Percentiles rank a stretch among this genome's conserved stretches.
phyloP scores from a whole-genome alignment of 805 yeast genomes.

The Schwanniomyces yamadae region DNA sequence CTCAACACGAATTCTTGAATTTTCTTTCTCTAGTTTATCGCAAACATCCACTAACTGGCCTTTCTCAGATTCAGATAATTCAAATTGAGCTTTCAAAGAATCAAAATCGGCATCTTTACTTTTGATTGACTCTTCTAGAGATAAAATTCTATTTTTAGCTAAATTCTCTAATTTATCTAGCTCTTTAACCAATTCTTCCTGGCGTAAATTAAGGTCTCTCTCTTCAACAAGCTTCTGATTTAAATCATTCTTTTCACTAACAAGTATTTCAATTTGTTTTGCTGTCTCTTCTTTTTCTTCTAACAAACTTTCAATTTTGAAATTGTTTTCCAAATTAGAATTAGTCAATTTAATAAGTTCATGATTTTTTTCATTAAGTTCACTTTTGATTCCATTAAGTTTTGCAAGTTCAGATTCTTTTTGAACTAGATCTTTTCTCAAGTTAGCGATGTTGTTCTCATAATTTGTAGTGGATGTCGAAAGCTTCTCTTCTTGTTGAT shows the following conservation, averaged over 20 bases:
- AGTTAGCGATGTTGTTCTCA: constrained; percentile 1
- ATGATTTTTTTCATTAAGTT: constrained; percentile 6
- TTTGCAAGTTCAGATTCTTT: constrained; percentile 1
- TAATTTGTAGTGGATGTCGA: background rate
- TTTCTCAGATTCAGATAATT: constrained; percentile 8
- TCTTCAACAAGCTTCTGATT: constrained; percentile 7
- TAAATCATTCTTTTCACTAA: constrained; percentile 11
- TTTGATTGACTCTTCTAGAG: constrained; percentile 17
- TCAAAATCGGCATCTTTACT: constrained; percentile 9
- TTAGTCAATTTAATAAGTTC: constrained; percentile 10
- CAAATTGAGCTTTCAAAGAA: constrained; percentile 1
- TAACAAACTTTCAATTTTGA: constrained; percentile 15
- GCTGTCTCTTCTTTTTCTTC: constrained; percentile 18
- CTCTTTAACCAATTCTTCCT: constrained; percentile 22
- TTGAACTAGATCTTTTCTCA: background rate
- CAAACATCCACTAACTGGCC: constrained; percentile 13
- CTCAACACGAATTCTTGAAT: constrained; percentile 8
- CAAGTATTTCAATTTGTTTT: constrained; percentile 5
- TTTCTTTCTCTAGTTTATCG: constrained; percentile 9
- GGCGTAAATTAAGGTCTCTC: constrained; percentile 17
- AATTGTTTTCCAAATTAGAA: constrained; percentile 11
- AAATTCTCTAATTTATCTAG: constrained; percentile 21
- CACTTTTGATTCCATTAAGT: constrained; percentile 8
- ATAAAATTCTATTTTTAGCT: constrained; percentile 20
- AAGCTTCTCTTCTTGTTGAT: constrained; percentile 3